Evolutionary conservation across 2,329 filamentous ascomycete species (phyloP), one percentile per base, ranked within the genome.

Genomic region (Trichoderma oligosporum): DNA sequence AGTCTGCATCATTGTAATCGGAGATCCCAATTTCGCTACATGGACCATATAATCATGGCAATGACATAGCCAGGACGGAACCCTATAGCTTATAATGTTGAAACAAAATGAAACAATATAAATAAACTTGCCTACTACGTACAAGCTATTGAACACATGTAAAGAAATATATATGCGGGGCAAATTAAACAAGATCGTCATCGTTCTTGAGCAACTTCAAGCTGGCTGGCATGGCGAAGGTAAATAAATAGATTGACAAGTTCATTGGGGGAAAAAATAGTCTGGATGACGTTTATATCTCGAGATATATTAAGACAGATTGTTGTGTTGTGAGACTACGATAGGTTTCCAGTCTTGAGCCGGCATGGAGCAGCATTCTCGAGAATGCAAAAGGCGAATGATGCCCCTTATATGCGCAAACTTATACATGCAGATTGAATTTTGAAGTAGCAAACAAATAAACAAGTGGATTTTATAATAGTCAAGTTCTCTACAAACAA

Each of bases 11-110:
- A 39, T 14, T 33, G 18, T 24, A 24, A 38, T 47, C 25, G 44
- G 53, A 47, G 53, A 47, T 47, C 53, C 20, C 41, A 33, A 47
- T 56, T 22, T 56, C 53, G 53, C 42, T 56, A 47, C 53, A 8
- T 20, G n/a, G 3, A 5, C 14, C 5, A 31, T 27, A 36, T 5
- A n/a, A 25, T 22, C n/a, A 31, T 39, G 16, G 31, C 18, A 27
- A 47, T 24, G 42, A 14, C 12, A 16, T 3, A 24, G 25, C 14
- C 22, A 47, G 14, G 41, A 9, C 11, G 7, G 4, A 27, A 29
- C 14, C n/a, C n/a, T n/a, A n/a, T n/a, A n/a, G n/a, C n/a, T n/a
- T n/a, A n/a, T n/a, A n/a, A n/a, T n/a, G n/a, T n/a, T n/a, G n/a
- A n/a, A n/a, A n/a, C n/a, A n/a, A 27, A 18, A 14, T 36, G 49